phyloP scores from a whole-genome alignment of 441 rosid species.

The Capsella rubella region DNA sequence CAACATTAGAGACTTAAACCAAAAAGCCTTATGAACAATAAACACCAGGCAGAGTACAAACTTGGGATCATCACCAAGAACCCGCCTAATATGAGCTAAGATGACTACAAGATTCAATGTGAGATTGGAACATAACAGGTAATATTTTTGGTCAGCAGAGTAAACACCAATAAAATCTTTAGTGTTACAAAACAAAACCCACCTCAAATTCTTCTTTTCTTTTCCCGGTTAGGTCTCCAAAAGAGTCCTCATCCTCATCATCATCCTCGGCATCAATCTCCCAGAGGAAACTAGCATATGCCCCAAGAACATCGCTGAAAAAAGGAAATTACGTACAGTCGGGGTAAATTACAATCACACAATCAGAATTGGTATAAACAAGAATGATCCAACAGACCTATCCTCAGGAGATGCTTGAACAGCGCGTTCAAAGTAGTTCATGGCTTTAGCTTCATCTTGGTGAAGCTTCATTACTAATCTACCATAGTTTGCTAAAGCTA shows the following conservation, averaged over 20 bases:
- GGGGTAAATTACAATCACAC: background rate
- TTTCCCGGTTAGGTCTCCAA: constrained; percentile 24
- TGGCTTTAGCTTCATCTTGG: constrained; percentile 67
- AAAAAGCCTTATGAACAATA: background rate
- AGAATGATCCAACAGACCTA: constrained; percentile 53
- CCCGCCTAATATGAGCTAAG: background rate
- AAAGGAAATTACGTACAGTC: background rate
- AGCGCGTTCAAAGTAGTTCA: constrained; percentile 67
- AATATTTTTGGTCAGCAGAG: background rate
- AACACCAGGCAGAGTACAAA: background rate
- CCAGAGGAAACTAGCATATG: constrained; percentile 91
- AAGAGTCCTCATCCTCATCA: constrained; percentile 45
- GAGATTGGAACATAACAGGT: background rate
- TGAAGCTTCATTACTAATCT: constrained; percentile 76
- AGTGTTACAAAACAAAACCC: background rate
- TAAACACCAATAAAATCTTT: constrained; percentile 15
- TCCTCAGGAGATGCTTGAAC: constrained; percentile 67
- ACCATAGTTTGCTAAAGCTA: constrained; percentile 64
- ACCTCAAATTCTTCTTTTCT: constrained; percentile 49
- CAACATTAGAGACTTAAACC: background rate
- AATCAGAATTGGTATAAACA: background rate
- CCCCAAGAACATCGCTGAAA: constrained; percentile 73
- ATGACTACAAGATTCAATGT: constrained; percentile 22
- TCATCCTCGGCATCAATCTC: constrained; percentile 50
- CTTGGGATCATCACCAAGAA: background rate